A percentile compares a stretch with the other conserved stretches of the same genome.
These are phyloP conservation scores for Dillenia suffruticosa DNA, from an alignment of 164 flowering plant genomes.

Conservation along the genomic window DNA sequence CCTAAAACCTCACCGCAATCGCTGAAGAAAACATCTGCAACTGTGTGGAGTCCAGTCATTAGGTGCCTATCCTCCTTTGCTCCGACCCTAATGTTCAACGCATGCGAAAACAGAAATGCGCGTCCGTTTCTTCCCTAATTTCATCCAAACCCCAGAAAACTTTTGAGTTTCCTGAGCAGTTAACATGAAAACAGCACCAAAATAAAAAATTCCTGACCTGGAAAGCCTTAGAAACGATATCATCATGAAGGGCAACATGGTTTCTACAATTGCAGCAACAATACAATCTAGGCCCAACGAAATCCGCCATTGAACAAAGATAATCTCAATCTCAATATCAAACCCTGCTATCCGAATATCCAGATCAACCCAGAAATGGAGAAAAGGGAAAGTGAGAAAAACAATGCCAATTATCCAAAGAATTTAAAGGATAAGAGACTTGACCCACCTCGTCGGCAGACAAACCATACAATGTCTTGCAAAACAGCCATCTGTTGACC, in stretches of 20 bases:
- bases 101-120: constrained; percentile 54
- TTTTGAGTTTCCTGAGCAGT: background rate
- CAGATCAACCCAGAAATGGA: too few species aligned
- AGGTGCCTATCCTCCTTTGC: constrained; percentile 50
- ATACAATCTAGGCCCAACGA: constrained; percentile 52
- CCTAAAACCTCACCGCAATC: constrained; percentile 56
- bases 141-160: background rate
- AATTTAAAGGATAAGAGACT: too few species aligned
- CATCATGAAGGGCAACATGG: constrained; percentile 66
- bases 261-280: constrained; percentile 69
- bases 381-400: too few species aligned
- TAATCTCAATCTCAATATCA: too few species aligned
- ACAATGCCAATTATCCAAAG: too few species aligned
- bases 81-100: constrained; percentile 48
- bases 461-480: too few species aligned
- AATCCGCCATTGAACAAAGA: constrained; percentile 32
- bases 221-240: constrained; percentile 62
- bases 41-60: constrained; percentile 55
- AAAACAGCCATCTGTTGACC: too few species aligned
- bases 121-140: constrained; percentile 48
- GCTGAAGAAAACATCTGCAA: constrained; percentile 47
- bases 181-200: background rate
- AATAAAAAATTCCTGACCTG: constrained; percentile 30
- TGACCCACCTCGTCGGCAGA: too few species aligned
- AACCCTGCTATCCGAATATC: too few species aligned